phyloP scores from a whole-genome alignment of 345 rosid species.

The Camelina laxa region DNA sequence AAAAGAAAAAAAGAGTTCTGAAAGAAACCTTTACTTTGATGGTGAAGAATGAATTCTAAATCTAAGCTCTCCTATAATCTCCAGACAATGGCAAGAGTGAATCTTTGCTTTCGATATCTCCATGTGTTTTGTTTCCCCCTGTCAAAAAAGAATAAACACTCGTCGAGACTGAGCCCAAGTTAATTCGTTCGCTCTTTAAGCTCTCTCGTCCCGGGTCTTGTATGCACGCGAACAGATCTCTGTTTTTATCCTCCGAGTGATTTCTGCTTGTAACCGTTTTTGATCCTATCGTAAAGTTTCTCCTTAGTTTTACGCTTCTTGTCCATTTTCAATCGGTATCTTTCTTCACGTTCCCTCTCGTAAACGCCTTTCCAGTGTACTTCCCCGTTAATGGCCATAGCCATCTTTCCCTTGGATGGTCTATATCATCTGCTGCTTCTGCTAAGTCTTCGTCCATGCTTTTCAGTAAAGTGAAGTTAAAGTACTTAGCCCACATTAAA shows the following conservation, averaged over 20 bases:
- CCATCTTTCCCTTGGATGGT: conserved; percentile 76
- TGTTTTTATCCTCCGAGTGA: conserved; percentile 58
- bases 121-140: conserved; percentile 9
- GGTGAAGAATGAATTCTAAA: conserved; percentile 34
- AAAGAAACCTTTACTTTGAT: conserved; percentile 19
- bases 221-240: neutral
- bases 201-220: conserved; percentile 21
- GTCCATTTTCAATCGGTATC: conserved; percentile 90
- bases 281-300: conserved; percentile 68
- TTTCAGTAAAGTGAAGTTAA: conserved; percentile 72
- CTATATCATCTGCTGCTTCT: conserved; percentile 95
- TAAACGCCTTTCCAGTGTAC: conserved; percentile 98
- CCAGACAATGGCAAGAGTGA: conserved; percentile 31
- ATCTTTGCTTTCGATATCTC: conserved; percentile 26
- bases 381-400: conserved; percentile 93
- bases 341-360: conserved; percentile 93
- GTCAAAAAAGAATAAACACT: conserved; percentile 30
- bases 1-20: conserved; percentile 17
- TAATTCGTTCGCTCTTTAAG: neutral
- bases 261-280: conserved; percentile 77
- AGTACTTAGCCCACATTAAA: conserved; percentile 80
- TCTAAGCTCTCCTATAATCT: conserved; percentile 38
- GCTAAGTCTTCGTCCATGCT: conserved; percentile 98
- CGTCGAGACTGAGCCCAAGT: conserved; percentile 1
- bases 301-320: conserved; percentile 87